Evolutionary conservation across 805 yeast genomes (phyloP).

Genomic region (Lachancea kluyveri): DNA sequence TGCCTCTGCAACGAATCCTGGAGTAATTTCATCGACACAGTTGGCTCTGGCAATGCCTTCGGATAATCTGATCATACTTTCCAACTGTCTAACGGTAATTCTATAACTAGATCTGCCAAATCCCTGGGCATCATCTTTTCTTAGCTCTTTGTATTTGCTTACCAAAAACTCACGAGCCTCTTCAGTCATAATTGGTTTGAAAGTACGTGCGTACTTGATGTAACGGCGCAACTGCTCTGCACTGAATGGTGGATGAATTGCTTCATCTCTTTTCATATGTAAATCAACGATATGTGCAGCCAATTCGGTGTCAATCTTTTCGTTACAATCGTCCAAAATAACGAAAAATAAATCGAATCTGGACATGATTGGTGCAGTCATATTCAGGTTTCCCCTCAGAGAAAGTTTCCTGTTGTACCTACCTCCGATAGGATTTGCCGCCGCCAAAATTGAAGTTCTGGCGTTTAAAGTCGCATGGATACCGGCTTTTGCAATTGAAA

Average conservation of each 20-base stretch:
- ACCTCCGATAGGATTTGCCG: constrained; percentile 99
- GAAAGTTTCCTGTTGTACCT: constrained; percentile 85
- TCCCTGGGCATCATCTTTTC: constrained; percentile 89
- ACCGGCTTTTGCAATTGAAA: constrained; percentile 97
- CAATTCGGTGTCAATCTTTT: constrained; percentile 77
- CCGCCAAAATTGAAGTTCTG: constrained; percentile 91
- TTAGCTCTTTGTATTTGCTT: constrained; percentile 71
- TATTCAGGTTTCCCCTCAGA: constrained; percentile 76
- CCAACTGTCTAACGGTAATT: constrained; percentile 95
- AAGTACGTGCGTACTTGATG: constrained; percentile 86
- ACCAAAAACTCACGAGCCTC: constrained; percentile 77
- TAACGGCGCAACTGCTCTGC: constrained; percentile 86
- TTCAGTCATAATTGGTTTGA: constrained; percentile 81
- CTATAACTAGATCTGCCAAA: constrained; percentile 73
- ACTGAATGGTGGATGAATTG: constrained; percentile 81
- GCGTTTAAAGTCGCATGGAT: constrained; percentile 97
- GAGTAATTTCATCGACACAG: constrained; percentile 82
- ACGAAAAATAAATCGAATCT: constrained; percentile 95
- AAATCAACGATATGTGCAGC: constrained; percentile 90
- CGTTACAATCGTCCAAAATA: constrained; percentile 90
- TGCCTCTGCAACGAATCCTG: constrained; percentile 87
- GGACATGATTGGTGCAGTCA: constrained; percentile 99
- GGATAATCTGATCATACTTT: constrained; percentile 84
- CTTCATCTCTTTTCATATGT: constrained; percentile 86
- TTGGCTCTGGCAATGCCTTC: constrained; percentile 98